These are phyloP conservation scores for Plasmodium yoelii DNA, from an alignment of 169 alveolate genomes.

Conservation along the genomic window DNA sequence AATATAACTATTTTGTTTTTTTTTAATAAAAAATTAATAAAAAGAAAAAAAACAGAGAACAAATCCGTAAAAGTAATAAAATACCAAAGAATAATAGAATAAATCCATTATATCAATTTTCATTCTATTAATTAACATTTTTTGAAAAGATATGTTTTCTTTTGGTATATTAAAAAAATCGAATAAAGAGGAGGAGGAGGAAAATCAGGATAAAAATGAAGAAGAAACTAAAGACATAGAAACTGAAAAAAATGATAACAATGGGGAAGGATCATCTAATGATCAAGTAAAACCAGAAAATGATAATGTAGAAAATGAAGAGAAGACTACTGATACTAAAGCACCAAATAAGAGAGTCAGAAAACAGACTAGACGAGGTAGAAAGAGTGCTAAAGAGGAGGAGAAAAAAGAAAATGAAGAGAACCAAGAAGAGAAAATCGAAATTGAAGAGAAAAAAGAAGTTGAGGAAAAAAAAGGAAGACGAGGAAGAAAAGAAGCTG, in stretches of 20 bases:
- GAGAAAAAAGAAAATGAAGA: constrained; percentile 21
- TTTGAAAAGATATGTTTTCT: constrained; percentile 39
- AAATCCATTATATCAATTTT: too few relatives aligned
- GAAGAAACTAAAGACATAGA: constrained; percentile 23
- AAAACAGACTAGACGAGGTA: background rate
- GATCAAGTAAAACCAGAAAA: constrained; percentile 17
- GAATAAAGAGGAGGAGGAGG: constrained; percentile 42
- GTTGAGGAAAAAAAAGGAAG: constrained; percentile 8
- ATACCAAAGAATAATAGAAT: too few relatives aligned
- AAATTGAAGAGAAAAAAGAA: background rate
- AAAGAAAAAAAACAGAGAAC: too few relatives aligned
- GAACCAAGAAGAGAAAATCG: constrained; percentile 9
- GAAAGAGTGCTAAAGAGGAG: constrained; percentile 7
- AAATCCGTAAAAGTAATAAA: too few relatives aligned
- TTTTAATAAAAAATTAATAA: too few relatives aligned
- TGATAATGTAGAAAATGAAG: constrained; percentile 11
- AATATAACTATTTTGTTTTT: too few relatives aligned
- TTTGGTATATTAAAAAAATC: constrained; percentile 23
- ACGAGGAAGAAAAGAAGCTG: background rate
- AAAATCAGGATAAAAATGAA: constrained; percentile 16
- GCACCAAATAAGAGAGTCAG: constrained; percentile 15
- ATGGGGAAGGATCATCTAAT: background rate
- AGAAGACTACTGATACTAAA: constrained; percentile 11
- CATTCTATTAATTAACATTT: too few relatives aligned
- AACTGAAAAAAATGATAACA: constrained; percentile 1